A percentile compares a stretch with the other conserved stretches of the same genome.
Evolutionary conservation across 441 rosid species (phyloP).

Genomic region (Metrosideros polymorpha): DNA sequence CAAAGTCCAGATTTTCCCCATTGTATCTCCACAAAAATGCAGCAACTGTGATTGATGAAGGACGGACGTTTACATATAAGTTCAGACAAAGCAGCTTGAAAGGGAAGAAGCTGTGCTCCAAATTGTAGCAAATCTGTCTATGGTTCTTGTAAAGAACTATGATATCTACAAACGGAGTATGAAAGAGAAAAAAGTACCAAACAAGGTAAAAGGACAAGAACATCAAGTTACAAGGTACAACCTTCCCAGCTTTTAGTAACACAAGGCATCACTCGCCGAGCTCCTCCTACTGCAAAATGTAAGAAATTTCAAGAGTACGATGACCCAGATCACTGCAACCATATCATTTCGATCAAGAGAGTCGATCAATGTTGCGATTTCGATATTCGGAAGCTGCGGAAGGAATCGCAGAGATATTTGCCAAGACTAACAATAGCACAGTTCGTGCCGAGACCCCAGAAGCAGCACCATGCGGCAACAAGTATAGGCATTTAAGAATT

Average conservation of each 20-base stretch:
- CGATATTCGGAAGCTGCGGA: not conserved
- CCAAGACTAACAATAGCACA: not conserved
- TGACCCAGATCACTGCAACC: not conserved
- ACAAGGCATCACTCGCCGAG: not conserved
- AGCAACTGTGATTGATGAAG: not conserved
- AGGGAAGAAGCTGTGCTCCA: not conserved
- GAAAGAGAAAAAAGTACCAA: not conserved
- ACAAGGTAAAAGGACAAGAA: not conserved
- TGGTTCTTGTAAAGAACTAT: not conserved
- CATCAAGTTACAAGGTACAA: not conserved
- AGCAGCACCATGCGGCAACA: not conserved
- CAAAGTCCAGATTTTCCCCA: not conserved
- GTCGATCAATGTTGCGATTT: not conserved
- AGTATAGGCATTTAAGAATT: not conserved
- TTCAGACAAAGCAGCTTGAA: not conserved
- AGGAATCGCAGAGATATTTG: not conserved
- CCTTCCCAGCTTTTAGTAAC: not conserved
- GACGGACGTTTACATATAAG: not conserved
- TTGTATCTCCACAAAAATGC: not conserved
- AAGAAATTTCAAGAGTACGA: not conserved
- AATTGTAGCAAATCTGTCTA: not conserved
- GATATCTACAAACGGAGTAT: not conserved
- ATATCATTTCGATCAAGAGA: not conserved
- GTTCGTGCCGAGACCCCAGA: not conserved
- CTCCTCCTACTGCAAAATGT: not conserved